Evolutionary conservation across 805 yeast species (phyloP).

Genomic region (Diddensiella caesifluorescens): DNA sequence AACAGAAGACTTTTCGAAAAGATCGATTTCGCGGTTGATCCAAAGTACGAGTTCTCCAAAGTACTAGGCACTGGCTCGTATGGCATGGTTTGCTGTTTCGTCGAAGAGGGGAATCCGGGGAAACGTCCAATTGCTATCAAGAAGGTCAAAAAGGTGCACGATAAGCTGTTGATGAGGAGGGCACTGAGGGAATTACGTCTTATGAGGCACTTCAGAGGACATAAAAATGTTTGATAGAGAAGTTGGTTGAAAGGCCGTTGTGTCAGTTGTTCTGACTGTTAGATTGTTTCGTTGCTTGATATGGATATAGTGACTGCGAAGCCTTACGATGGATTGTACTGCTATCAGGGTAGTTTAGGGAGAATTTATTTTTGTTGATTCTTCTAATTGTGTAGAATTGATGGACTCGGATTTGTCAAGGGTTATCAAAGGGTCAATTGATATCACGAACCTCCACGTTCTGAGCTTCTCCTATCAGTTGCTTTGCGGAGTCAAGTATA

Average conservation of each 20-base stretch:
- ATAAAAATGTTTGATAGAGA: constrained; percentile 49
- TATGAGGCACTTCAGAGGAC: constrained; percentile 81
- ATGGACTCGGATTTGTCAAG: constrained; percentile 75
- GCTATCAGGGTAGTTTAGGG: constrained; percentile 49
- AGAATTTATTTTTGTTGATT: background rate
- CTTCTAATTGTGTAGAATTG: constrained; percentile 41
- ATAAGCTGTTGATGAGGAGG: constrained; percentile 63
- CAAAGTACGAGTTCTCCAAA: constrained; percentile 51
- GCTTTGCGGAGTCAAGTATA: constrained; percentile 78
- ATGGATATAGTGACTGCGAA: constrained; percentile 59
- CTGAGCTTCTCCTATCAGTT: constrained; percentile 74
- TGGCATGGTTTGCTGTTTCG: constrained; percentile 78
- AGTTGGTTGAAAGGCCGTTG: background rate
- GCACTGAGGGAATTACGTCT: constrained; percentile 80
- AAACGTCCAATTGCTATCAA: constrained; percentile 62
- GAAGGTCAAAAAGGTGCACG: constrained; percentile 63
- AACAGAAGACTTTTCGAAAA: background rate
- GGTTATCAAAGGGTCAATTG: constrained; percentile 61
- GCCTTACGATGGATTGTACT: constrained; percentile 82
- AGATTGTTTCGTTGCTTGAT: constrained; percentile 68
- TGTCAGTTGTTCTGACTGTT: background rate
- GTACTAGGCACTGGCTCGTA: constrained; percentile 80
- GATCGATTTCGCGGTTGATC: constrained; percentile 49
- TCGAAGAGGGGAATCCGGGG: constrained; percentile 42
- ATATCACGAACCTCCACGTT: constrained; percentile 79